Evolutionary conservation across 768 basidiomycete genomes (phyloP).

Genomic region (Amanita muscaria): DNA sequence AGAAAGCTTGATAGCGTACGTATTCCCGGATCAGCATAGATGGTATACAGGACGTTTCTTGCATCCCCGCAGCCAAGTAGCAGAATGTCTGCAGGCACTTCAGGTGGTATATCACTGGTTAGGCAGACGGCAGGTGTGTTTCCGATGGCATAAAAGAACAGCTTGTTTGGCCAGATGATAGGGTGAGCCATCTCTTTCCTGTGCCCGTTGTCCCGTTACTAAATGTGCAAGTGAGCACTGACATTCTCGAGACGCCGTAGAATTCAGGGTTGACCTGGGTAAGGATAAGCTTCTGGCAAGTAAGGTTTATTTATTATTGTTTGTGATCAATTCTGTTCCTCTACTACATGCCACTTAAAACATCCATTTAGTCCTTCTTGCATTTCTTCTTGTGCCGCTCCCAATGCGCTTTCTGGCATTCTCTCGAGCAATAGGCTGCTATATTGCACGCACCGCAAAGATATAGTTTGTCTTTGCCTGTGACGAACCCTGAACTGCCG

Average conservation of each 20-base stretch:
- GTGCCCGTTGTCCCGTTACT: too few relatives aligned
- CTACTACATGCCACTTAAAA: too few relatives aligned
- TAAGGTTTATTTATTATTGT: too few relatives aligned
- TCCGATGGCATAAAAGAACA: constrained; percentile 42
- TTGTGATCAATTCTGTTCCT: too few relatives aligned
- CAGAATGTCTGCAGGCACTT: constrained; percentile 31
- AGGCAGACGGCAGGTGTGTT: constrained; percentile 40
- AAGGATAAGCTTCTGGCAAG: too few relatives aligned
- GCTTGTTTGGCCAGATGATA: constrained; percentile 26
- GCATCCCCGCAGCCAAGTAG: constrained; percentile 42
- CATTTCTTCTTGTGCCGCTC: constrained; percentile 9
- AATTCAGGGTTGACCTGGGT: too few relatives aligned
- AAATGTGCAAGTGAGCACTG: not conserved
- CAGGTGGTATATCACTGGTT: constrained; percentile 31
- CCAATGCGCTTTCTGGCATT: constrained; percentile 31
- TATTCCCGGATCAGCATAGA: constrained; percentile 17
- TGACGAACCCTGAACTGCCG: too few relatives aligned
- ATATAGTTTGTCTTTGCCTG: constrained; percentile 19
- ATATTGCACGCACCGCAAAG: constrained; percentile 21
- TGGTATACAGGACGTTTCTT: constrained; percentile 36
- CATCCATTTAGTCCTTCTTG: not conserved
- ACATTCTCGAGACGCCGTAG: too few relatives aligned
- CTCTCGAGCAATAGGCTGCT: constrained; percentile 25
- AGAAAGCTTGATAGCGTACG: constrained; percentile 10
- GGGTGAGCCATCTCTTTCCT: constrained; percentile 31